A percentile compares a stretch with the other conserved stretches of the same genome.
Conservation (phyloP, 179 eudicot genomes). For the Patellifolia procumbens region DNA sequence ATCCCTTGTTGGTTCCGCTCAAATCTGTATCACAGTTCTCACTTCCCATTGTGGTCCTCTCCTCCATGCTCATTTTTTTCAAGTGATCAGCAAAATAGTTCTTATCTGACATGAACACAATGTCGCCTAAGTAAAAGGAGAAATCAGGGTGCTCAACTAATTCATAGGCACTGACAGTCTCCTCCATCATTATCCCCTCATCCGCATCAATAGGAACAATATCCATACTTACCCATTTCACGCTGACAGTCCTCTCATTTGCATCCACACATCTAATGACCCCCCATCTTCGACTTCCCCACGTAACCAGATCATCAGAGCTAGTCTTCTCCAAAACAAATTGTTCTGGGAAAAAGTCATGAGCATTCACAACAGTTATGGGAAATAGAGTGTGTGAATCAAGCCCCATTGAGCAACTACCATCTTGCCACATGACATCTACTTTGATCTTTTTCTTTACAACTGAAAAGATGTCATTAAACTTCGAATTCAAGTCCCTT, state of each 20-base stretch:
- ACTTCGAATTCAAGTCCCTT: conserved; percentile 24
- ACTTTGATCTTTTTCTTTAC: conserved; percentile 63
- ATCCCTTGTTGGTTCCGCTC: conserved; percentile 25
- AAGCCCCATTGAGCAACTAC: conserved; percentile 56
- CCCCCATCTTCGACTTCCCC: conserved; percentile 61
- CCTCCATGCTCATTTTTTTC: conserved; percentile 18
- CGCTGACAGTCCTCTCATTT: conserved; percentile 70
- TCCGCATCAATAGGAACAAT: conserved; percentile 16
- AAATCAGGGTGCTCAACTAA: conserved; percentile 84
- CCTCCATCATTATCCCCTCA: conserved; percentile 42
- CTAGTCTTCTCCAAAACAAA: conserved; percentile 69
- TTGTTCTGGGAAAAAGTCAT: conserved; percentile 84
- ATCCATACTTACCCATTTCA: conserved; percentile 51
- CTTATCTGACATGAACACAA: conserved; percentile 53
- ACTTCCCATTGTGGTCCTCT: conserved; percentile 14
- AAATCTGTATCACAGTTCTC: conserved; percentile 19
- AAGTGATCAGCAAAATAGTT: conserved; percentile 19
- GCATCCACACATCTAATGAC: conserved; percentile 66
- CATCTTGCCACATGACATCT: conserved; percentile 97
- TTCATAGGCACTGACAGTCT: conserved; percentile 92
- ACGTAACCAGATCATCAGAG: conserved; percentile 45
- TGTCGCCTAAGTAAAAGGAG: conserved; percentile 68
- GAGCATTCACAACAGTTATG: conserved; percentile 59
- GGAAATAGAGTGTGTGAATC: conserved; percentile 68
- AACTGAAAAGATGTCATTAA: conserved; percentile 58